These are phyloP conservation scores for Cytospora paraplurivora DNA, from an alignment of 2,329 filamentous ascomycete genomes.

Conservation along the genomic window DNA sequence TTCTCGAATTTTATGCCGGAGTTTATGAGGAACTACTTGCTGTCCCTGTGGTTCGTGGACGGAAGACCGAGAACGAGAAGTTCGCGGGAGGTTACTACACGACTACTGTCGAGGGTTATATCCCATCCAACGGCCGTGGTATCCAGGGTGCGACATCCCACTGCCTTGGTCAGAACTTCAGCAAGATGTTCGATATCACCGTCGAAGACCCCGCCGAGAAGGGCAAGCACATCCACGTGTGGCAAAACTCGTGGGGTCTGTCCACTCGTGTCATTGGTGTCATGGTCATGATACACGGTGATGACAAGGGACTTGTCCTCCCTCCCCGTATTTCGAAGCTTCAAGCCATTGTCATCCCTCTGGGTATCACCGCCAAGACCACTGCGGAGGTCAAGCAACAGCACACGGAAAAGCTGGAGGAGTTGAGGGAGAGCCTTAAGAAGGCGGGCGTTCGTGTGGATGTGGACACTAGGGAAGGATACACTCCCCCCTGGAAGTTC, in stretches of 20 bases:
- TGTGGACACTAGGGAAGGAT: slow-evolving; percentile 83
- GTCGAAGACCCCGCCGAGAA: slow-evolving; percentile 88
- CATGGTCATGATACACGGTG: slow-evolving; percentile 98
- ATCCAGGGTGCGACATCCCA: slow-evolving; percentile 97
- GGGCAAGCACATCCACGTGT: slow-evolving; percentile 80
- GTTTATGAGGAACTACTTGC: slow-evolving; percentile 94
- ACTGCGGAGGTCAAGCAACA: slow-evolving; percentile 75
- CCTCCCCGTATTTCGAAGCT: slow-evolving; percentile 86
- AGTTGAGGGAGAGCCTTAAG: slow-evolving; percentile 68
- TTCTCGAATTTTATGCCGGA: slow-evolving; percentile 87
- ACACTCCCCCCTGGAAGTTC: slow-evolving; percentile 97
- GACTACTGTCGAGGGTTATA: slow-evolving; percentile 95
- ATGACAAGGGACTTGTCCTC: slow-evolving; percentile 92
- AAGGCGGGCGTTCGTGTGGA: slow-evolving; percentile 76
- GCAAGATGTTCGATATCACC: slow-evolving; percentile 98
- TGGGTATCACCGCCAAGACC: slow-evolving; percentile 89
- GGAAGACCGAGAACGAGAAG: slow-evolving; percentile 97
- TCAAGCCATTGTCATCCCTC: slow-evolving; percentile 86
- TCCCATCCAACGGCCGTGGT: slow-evolving; percentile 90
- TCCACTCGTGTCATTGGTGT: slow-evolving; percentile 97
- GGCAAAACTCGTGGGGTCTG: slow-evolving; percentile 98
- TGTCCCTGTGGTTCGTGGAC: slow-evolving; percentile 89
- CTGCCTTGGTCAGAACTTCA: slow-evolving; percentile 95
- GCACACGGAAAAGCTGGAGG: slow-evolving; percentile 75
- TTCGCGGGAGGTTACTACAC: slow-evolving; percentile 97